These are phyloP conservation scores for Phaeosphaeriaceae sp. DNA, from an alignment of 2,329 filamentous ascomycete genomes.

Conservation along the genomic window DNA sequence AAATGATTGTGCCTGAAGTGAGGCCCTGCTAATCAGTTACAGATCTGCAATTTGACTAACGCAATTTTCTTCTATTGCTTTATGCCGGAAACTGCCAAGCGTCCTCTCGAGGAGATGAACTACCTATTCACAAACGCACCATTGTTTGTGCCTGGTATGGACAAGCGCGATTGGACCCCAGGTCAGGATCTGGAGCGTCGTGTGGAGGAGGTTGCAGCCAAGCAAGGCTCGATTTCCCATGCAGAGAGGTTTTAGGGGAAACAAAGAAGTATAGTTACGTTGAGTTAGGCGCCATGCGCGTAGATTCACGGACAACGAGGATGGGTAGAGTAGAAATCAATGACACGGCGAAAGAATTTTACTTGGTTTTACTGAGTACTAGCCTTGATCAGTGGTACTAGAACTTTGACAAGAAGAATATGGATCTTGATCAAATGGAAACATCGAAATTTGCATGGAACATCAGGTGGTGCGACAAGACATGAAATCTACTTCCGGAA, in stretches of 20 bases:
- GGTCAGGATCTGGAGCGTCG: constrained; percentile 65
- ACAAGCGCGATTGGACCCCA: constrained; percentile 59
- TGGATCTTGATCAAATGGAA: not conserved
- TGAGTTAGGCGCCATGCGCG: not conserved
- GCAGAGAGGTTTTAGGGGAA: constrained; percentile 16
- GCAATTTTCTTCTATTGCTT: constrained; percentile 72
- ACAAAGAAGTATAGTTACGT: not conserved
- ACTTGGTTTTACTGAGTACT: not conserved
- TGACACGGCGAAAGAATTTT: not conserved
- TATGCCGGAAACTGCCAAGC: constrained; percentile 69
- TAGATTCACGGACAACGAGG: not conserved
- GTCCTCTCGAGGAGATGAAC: constrained; percentile 73
- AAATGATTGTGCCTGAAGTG: not conserved
- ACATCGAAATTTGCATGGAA: too few species aligned
- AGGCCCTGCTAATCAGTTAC: constrained; percentile 1
- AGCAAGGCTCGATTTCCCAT: constrained; percentile 46
- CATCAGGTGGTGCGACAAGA: too few species aligned
- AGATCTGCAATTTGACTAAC: constrained; percentile 72
- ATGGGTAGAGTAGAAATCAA: not conserved
- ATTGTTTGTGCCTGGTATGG: constrained; percentile 66
- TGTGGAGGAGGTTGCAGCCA: constrained; percentile 64
- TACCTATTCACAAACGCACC: constrained; percentile 71
- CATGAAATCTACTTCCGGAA: too few species aligned
- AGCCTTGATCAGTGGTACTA: not conserved
- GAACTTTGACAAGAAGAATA: not conserved